Evolutionary conservation across 179 eudicot species (phyloP), one percentile per base, ranked within the genome.

Genomic region (Nepenthes alata): DNA sequence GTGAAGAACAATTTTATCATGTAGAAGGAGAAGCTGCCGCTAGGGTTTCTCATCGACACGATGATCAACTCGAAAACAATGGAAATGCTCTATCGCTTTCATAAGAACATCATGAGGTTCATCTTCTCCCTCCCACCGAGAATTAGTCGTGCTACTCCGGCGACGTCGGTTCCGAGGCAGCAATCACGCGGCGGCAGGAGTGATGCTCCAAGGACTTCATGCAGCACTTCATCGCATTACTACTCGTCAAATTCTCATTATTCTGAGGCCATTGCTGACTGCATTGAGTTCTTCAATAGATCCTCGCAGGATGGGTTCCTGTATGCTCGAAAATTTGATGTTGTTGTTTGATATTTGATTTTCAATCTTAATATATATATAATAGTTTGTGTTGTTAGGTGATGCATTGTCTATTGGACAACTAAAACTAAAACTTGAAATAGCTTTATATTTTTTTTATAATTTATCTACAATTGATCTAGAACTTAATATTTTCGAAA

Each of bases 221-320:
- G 77, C 68, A 70, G 77, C 55, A 15, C 39, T 6, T 67, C 36
- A 11, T 41, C 45, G 8, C 8, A 41, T 41, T 61, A 70, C 34
- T 72, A 69, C 57, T 72, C 80, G 3, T 62, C 74, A 6, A 69
- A 8, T 44, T 67, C 75, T 4, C 81, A 77, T 14, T 77, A 77
- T 51, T 55, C 70, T 39, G 81, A 77, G 64, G 81, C 81, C 52
- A 74, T 77, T 67, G 74, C 75, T 11, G 81, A 77, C 49, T 77
- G 81, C 63, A 77, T 77, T 35, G 81, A 77, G 73, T 77, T 77
- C 68, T 70, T 77, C 15, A 77, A 77, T 47, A 77, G 70, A 63
- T 73, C 81, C 0, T 62, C 72, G 3, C 67, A 67, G 10, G 67
- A 63, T 47, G 50, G 50, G 1, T 47, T 6, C 11, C 1, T 47